phyloP scores from a whole-genome alignment of 2,329 filamentous ascomycete genomes.

The Fusarium sp. region DNA sequence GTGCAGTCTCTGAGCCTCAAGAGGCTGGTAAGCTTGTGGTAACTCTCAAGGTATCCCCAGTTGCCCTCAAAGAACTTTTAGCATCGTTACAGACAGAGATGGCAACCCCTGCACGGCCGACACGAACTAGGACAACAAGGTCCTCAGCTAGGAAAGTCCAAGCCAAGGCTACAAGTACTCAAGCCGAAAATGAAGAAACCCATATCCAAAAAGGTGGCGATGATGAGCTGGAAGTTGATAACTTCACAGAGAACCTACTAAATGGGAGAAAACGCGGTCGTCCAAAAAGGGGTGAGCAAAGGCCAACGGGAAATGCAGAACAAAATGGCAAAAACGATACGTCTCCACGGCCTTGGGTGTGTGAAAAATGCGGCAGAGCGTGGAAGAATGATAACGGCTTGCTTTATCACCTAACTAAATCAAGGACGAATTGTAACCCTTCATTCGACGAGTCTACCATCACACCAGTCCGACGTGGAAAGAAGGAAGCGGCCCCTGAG shows the following conservation, averaged over 20 bases:
- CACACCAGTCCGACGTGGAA: slow-evolving; percentile 28
- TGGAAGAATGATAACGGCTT: slow-evolving; percentile 70
- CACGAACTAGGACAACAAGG: slow-evolving; percentile 17
- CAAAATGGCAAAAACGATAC: slow-evolving; percentile 23
- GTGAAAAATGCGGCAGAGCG: slow-evolving; percentile 62
- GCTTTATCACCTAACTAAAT: slow-evolving; percentile 68
- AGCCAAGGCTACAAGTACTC: neutral
- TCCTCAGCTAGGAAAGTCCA: slow-evolving; percentile 19
- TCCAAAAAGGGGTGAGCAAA: slow-evolving; percentile 27
- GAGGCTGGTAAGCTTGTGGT: slow-evolving; percentile 7
- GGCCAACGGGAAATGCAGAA: slow-evolving; percentile 13
- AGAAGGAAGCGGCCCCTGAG: slow-evolving; percentile 16
- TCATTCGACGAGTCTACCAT: slow-evolving; percentile 42
- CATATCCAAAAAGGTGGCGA: neutral
- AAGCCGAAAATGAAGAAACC: neutral
- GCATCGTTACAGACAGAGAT: neutral
- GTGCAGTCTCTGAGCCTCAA: neutral
- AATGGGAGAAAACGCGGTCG: slow-evolving; percentile 45
- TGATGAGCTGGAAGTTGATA: neutral
- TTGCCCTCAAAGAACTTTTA: slow-evolving; percentile 6
- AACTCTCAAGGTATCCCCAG: slow-evolving; percentile 17
- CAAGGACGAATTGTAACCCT: slow-evolving; percentile 65
- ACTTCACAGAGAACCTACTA: slow-evolving; percentile 9
- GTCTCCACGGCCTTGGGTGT: slow-evolving; percentile 54
- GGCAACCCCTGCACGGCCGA: slow-evolving; percentile 21